Evolutionary conservation across 2,329 filamentous ascomycete genomes (phyloP), one percentile per base, ranked within the genome.

Genomic region (Fusarium bactridioides): DNA sequence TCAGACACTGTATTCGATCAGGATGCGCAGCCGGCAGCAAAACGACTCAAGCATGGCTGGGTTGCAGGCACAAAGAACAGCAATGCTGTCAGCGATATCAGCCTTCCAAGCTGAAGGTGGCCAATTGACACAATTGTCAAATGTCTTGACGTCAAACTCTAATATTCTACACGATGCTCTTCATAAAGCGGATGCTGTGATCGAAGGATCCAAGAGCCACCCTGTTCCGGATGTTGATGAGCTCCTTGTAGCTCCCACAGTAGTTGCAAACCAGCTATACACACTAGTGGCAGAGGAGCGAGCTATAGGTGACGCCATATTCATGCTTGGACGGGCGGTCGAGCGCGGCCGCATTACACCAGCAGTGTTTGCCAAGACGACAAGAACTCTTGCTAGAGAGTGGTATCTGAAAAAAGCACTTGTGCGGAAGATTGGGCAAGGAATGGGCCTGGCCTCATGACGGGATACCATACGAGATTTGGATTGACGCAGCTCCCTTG

Each of bases 261-360:
- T 98, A 4, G 96, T 98, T 9, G 94, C 93, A 1, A 95, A 95
- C 73, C 96, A 99, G 84, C 84, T 99, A 27, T 99, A 98, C 82
- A 91, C 91, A 53, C 86, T 97, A 4, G 93, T 95, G 33, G 94
- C 94, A 3, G 96, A 99, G 79, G 95, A 98, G 83, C 88, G 92
- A 73, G 94, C 93, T 6, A 88, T 97, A 53, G 92, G 92, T 37
- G 95, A 98, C 79, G 93, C 94, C 6, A 90, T 98, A 70, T 97
- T 96, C 78, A 91, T 94, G 70, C 84, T 97, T 19, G 92, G 92
- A 3, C 85, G 91, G 62, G 93, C 91, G 3, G 87, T 95, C 25
- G 93, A 95, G 80, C 86, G 87, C 58, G 93, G 93, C 8, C 86
- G 92, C 60, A 87, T 96, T 29, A 87, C 87, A 16, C 88, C 92